Evolutionary conservation across 805 yeast genomes (phyloP), one percentile per base, ranked within the genome.

Genomic region (Lipomyces kockii): DNA sequence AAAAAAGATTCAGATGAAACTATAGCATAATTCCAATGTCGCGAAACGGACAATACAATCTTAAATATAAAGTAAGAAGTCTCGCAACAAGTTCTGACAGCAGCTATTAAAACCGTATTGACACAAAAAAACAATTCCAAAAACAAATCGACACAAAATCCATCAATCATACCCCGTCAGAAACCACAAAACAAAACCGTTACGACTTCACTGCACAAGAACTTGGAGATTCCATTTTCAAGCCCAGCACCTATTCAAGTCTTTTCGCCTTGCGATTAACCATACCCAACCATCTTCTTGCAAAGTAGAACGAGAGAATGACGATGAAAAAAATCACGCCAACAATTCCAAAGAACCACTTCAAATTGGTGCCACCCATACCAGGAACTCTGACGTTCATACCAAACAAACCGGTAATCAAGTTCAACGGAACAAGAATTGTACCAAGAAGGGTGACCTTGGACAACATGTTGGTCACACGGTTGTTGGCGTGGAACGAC

Each of bases 331-430:
- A 66, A 69, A 88, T 76, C 29, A 84, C 79, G 9, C 87, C 90
- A 6, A 88, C 75, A 67, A 89, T 87, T 55, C 91, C 90, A 76
- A 85, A 86, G 76, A 86, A 91, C 91, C 95, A 89, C 2, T 81
- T 85, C 52, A 83, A 78, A 56, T 79, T 80, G 1, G 69, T 73
- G 25, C 53, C 67, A 14, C 73, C 80, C 67, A 84, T 79, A 35
- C 97, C 97, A 0, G 98, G 98, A 35, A 94, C 90, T 12, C 74
- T 78, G 22, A 94, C 98, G 78, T 94, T 94, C 99, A 94, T 94
- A 75, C 98, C 98, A 79, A 94, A 94, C 70, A 93, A 76, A 77
- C 98, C 97, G 1, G 98, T 92, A 57, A 94, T 84, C 66, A 94
- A 81, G 77, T 94, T 94, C 83, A 94, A 83, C 17, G 98, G 98